Evolutionary conservation across 139 green algal species (phyloP), one percentile per base, ranked within the genome.

Genomic region (Picochlorum sp.): DNA sequence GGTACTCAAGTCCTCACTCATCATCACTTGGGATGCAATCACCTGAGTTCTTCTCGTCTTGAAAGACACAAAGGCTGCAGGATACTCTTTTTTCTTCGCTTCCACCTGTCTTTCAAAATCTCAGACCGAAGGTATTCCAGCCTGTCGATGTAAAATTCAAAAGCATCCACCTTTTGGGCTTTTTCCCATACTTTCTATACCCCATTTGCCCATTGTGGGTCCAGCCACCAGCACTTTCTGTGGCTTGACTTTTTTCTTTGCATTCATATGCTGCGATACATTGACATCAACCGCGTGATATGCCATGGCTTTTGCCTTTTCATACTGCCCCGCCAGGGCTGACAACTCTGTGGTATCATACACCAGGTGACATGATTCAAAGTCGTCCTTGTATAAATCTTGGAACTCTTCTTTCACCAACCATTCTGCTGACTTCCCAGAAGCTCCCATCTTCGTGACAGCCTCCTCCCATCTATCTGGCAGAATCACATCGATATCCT

Each of bases 41-140:
- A 76, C 75, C 56, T 74, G 68, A 41, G 68, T 28, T n/a, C 16
- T 32, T 54, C 79, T 51, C 24, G 70, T 59, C 61, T 70, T 70
- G 73, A 87, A 87, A 2, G 79, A 87, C 3, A 86, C 79, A 41
- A 87, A 86, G 1, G 79, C 81, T 41, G 81, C 62, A n/a, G 74
- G 61, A 24, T 72, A 34, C 34, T 63, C 62, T 3, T 23, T 26
- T 20, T 45, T 15, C 37, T 24, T 28, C 6, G 68, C 61, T 21
- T 34, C 16, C 13, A 45, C 55, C 23, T 62, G 55, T 13, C 63
- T 14, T 47, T 38, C 0, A 13, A 10, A 4, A 74, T 60, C 14
- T 24, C 11, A 10, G 49, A 44, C 5, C 49, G 24, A 32, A 74
- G 38, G 28, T 59, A 30, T 18, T 18, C 38, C 50, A 69, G 3